Conservation (phyloP, 305 asterid species). For the Fraxinus sp. region DNA sequence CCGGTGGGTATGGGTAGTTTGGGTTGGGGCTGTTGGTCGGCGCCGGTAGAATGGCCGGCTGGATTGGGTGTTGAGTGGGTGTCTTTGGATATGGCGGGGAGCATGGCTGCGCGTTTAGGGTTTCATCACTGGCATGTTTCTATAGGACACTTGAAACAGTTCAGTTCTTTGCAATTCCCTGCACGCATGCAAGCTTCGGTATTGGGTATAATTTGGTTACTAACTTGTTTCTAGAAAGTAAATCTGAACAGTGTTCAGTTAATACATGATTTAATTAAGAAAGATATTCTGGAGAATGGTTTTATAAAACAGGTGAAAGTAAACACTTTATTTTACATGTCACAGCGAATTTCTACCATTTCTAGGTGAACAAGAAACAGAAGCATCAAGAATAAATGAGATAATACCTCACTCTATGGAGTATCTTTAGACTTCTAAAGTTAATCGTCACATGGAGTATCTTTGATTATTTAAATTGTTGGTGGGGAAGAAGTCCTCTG, state of each 20-base stretch:
- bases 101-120: too few relatives aligned
- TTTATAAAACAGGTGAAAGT: background rate
- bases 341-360: background rate
- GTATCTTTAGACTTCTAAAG: background rate
- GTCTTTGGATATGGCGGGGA: too few relatives aligned
- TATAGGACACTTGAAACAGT: too few relatives aligned
- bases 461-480: background rate
- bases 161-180: too few relatives aligned
- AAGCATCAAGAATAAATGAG: background rate
- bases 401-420: background rate
- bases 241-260: conserved; percentile 14
- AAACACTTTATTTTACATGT: background rate
- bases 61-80: too few relatives aligned
- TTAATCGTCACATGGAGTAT: background rate
- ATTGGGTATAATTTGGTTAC: too few relatives aligned
- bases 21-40: too few relatives aligned
- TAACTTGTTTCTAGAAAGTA: conserved; percentile 8
- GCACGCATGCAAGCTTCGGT: too few relatives aligned
- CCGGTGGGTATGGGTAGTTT: too few relatives aligned
- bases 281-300: conserved; percentile 9
- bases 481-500: background rate
- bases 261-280: conserved; percentile 6
- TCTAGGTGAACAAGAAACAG: background rate
- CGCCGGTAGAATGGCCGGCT: too few relatives aligned
- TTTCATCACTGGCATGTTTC: too few relatives aligned